phyloP scores from a whole-genome alignment of 139 green algal species.

The Micractinium sp. region DNA sequence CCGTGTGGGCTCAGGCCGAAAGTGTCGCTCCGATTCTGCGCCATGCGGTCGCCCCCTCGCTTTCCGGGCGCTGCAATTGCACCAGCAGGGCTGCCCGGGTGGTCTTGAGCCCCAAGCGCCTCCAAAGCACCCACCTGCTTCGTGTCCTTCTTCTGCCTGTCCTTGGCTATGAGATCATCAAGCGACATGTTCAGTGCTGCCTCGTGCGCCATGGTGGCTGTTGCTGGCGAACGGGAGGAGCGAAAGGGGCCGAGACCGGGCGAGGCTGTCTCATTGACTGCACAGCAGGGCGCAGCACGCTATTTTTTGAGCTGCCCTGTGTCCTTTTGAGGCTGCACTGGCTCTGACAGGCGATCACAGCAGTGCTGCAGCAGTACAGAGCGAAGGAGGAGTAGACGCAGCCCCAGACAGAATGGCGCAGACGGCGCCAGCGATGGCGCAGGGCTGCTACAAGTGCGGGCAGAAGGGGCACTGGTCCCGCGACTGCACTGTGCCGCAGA shows the following conservation, averaged over 20 bases:
- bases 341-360: neutral
- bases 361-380: neutral
- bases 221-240: neutral
- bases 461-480: conserved; percentile 54
- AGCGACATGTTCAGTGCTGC: conserved; percentile 51
- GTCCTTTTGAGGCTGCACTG: neutral
- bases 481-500: conserved; percentile 51
- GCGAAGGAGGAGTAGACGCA: neutral
- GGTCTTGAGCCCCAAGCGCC: neutral
- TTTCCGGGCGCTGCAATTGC: too few species aligned
- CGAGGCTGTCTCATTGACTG: neutral
- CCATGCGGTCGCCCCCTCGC: too few species aligned
- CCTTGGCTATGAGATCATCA: conserved; percentile 58
- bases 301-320: neutral
- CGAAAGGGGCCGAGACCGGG: neutral
- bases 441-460: conserved; percentile 59
- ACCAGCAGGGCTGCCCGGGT: neutral
- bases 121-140: neutral
- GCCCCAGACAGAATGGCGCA: neutral
- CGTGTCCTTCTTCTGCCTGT: conserved; percentile 31
- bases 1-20: neutral
- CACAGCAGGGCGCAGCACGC: neutral
- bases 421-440: neutral
- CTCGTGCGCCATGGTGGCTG: conserved; percentile 20
- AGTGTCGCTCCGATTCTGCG: neutral